A percentile compares a stretch with the other conserved stretches of the same genome.
These are phyloP conservation scores for Umbelopsis vinacea DNA, from an alignment of 192 early-diverging fungal genomes.

Conservation along the genomic window DNA sequence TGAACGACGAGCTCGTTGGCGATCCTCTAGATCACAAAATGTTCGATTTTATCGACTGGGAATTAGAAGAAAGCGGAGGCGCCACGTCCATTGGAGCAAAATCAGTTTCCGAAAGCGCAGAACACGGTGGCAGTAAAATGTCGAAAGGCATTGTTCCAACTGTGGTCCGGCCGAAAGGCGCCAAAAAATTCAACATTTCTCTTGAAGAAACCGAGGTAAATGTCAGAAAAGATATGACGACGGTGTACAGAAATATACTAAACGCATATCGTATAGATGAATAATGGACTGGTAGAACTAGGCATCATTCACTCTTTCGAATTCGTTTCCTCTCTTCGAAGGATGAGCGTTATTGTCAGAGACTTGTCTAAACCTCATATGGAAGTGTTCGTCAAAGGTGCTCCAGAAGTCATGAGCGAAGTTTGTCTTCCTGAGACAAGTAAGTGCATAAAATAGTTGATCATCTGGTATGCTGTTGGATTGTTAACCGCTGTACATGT, in stretches of 20 bases:
- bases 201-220: not conserved
- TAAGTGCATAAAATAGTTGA: slow-evolving; percentile 36
- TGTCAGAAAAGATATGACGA: not conserved
- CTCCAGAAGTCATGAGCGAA: slow-evolving; percentile 92
- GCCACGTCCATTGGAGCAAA: slow-evolving; percentile 31
- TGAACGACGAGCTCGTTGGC: slow-evolving; percentile 88
- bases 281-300: slow-evolving; percentile 56
- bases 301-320: slow-evolving; percentile 91
- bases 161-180: slow-evolving; percentile 75
- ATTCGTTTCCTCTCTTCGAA: slow-evolving; percentile 86
- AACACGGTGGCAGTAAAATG: slow-evolving; percentile 27
- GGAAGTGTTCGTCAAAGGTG: slow-evolving; percentile 96
- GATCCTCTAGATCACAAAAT: slow-evolving; percentile 98
- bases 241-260: not conserved
- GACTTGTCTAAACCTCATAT: slow-evolving; percentile 62
- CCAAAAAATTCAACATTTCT: slow-evolving; percentile 3
- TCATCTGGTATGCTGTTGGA: not conserved
- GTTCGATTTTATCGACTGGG: slow-evolving; percentile 96
- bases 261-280: not conserved
- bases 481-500: not conserved
- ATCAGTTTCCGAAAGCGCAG: slow-evolving; percentile 27
- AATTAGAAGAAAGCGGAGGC: slow-evolving; percentile 85
- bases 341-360: slow-evolving; percentile 93
- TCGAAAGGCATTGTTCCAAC: slow-evolving; percentile 68
- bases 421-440: slow-evolving; percentile 84